These are phyloP conservation scores for Parafenestella ontariensis DNA, from an alignment of 2,329 filamentous ascomycete genomes.

Conservation along the genomic window DNA sequence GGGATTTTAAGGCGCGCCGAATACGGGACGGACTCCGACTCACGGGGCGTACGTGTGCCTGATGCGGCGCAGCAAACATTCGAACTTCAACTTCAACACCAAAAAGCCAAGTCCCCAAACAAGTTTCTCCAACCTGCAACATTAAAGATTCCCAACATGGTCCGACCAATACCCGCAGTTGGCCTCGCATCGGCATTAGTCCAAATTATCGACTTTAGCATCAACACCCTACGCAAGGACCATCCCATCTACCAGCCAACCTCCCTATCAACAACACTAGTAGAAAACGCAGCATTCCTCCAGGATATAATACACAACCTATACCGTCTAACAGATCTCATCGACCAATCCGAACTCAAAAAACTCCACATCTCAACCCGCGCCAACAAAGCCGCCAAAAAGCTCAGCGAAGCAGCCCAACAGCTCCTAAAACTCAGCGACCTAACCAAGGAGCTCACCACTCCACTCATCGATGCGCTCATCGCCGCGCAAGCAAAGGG, in stretches of 20 bases:
- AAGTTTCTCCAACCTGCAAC: not conserved
- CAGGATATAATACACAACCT: constrained; percentile 32
- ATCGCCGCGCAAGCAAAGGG: constrained; percentile 28
- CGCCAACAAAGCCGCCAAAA: constrained; percentile 21
- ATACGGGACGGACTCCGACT: constrained; percentile 14
- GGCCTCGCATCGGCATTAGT: constrained; percentile 27
- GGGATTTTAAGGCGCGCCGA: constrained; percentile 11
- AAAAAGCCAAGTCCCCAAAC: constrained; percentile 6
- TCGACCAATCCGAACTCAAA: constrained; percentile 29
- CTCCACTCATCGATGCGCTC: constrained; percentile 28
- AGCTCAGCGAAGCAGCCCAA: constrained; percentile 35
- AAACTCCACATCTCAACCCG: constrained; percentile 25
- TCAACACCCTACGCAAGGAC: constrained; percentile 32
- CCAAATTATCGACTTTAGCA: constrained; percentile 32
- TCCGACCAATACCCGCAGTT: constrained; percentile 27
- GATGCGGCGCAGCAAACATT: constrained; percentile 10
- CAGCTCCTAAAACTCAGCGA: constrained; percentile 37
- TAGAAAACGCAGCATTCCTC: constrained; percentile 29
- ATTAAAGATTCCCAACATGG: constrained; percentile 3
- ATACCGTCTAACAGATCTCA: constrained; percentile 27
- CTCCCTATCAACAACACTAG: constrained; percentile 12
- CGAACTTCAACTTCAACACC: not conserved
- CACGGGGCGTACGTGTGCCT: constrained; percentile 13
- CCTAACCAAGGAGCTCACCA: constrained; percentile 24
- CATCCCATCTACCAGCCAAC: constrained; percentile 30